phyloP scores from a whole-genome alignment of 208 protist genomes.

The Hexamita inflata region DNA sequence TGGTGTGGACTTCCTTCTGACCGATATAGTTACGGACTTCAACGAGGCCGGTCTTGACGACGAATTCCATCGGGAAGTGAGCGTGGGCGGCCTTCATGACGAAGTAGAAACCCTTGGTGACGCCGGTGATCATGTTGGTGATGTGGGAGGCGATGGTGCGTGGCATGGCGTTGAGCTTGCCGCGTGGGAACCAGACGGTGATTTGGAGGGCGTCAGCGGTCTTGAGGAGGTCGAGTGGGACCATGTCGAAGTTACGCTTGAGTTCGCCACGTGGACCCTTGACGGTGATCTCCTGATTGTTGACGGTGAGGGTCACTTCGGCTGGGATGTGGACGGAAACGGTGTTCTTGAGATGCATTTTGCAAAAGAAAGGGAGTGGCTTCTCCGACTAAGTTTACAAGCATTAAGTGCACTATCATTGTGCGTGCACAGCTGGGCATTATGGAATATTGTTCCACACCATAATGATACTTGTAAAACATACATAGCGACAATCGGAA shows the following conservation, averaged over 20 bases:
- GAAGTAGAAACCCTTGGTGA: slow-evolving; percentile 93
- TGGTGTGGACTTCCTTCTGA: slow-evolving; percentile 76
- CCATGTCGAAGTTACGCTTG: slow-evolving; percentile 68
- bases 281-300: slow-evolving; percentile 67
- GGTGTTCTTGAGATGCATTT: background rate
- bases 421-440: no score
- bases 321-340: slow-evolving; percentile 16
- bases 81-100: slow-evolving; percentile 95
- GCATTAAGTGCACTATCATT: no score
- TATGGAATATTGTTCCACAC: no score
- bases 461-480: no score
- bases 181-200: slow-evolving; percentile 77
- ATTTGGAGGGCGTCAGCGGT: slow-evolving; percentile 53
- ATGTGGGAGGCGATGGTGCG: slow-evolving; percentile 80
- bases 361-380: no score
- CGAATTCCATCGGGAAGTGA: slow-evolving; percentile 95
- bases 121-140: slow-evolving; percentile 93
- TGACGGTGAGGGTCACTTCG: slow-evolving; percentile 57
- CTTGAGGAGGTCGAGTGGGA: slow-evolving; percentile 65
- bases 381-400: no score
- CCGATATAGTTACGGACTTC: slow-evolving; percentile 98
- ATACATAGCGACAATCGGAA: no score
- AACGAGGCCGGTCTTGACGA: slow-evolving; percentile 59
- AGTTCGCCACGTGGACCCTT: slow-evolving; percentile 82
- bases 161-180: slow-evolving; percentile 75